Percentiles rank a stretch among this genome's conserved stretches.
These are phyloP conservation scores for Dendrobium catenatum DNA, from an alignment of 106 monocot genomes.

Conservation along the genomic window DNA sequence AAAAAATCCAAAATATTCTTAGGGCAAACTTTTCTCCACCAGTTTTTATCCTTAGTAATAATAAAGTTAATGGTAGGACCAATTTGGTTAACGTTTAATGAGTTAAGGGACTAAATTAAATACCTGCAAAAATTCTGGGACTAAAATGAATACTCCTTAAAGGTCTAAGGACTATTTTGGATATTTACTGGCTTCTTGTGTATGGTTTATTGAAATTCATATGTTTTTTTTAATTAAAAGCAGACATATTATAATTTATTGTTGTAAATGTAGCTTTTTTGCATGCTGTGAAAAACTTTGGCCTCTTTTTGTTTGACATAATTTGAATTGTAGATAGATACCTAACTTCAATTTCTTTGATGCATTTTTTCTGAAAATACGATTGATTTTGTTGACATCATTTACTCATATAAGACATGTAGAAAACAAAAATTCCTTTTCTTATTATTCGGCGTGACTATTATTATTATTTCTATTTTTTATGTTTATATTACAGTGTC, in stretches of 20 bases:
- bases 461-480: background rate
- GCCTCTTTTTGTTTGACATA: background rate
- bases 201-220: background rate
- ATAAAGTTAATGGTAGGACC: no score
- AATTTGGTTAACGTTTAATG: no score
- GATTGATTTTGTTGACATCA: constrained; percentile 3
- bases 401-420: background rate
- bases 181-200: background rate
- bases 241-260: background rate
- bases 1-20: no score
- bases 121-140: no score
- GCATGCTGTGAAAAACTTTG: background rate
- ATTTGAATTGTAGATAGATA: background rate
- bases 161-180: no score
- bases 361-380: background rate
- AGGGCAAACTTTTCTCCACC: no score
- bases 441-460: background rate
- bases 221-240: background rate
- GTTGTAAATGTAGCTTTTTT: background rate
- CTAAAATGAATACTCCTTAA: no score
- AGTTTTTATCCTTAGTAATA: no score
- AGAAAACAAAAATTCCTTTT: background rate
- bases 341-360: background rate
- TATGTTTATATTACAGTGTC: background rate
- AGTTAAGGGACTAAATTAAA: no score